Conservation (phyloP, 306 rosid genomes). For the Aeschynomene evenia region DNA sequence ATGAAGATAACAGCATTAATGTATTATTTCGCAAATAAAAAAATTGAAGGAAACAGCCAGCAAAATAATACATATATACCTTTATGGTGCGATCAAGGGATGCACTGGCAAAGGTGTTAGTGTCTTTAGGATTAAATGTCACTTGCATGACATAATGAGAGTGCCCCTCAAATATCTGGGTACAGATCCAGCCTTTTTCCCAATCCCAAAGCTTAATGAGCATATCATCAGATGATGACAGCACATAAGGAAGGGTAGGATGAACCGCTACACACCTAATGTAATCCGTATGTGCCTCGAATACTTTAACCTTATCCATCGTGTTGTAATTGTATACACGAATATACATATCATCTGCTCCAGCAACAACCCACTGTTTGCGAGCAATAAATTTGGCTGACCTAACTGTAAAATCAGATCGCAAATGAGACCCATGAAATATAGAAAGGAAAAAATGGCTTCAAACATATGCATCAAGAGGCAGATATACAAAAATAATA, state of each 20-base stretch:
- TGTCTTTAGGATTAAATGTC: slow-evolving; percentile 97
- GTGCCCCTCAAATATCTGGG: slow-evolving; percentile 99
- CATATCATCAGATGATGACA: slow-evolving; percentile 99
- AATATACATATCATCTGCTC: slow-evolving; percentile 96
- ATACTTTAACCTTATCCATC: slow-evolving; percentile 96
- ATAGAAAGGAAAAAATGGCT: slow-evolving; percentile 22
- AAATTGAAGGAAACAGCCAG: background rate
- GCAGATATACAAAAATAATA: slow-evolving; percentile 16
- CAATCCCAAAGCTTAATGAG: slow-evolving; percentile 99
- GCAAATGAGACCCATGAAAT: slow-evolving; percentile 28
- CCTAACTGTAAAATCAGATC: slow-evolving; percentile 70
- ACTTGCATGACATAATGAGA: slow-evolving; percentile 99
- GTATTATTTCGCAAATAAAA: slow-evolving; percentile 15
- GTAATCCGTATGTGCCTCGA: slow-evolving; percentile 99
- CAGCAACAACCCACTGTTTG: slow-evolving; percentile 98
- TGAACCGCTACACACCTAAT: slow-evolving; percentile 98
- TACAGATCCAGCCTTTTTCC: slow-evolving; percentile 99
- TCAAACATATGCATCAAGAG: slow-evolving; percentile 20
- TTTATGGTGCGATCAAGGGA: slow-evolving; percentile 99
- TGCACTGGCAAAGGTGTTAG: slow-evolving; percentile 99
- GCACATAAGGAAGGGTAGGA: slow-evolving; percentile 94
- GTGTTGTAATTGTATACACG: slow-evolving; percentile 99
- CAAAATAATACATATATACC: slow-evolving; percentile 48
- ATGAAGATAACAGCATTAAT: slow-evolving; percentile 18
- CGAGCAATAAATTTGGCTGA: slow-evolving; percentile 98